A percentile compares a stretch with the other conserved stretches of the same genome.
These are phyloP conservation scores for Fusarium miscanthi DNA, from an alignment of 2,329 filamentous ascomycete species.

Conservation along the genomic window DNA sequence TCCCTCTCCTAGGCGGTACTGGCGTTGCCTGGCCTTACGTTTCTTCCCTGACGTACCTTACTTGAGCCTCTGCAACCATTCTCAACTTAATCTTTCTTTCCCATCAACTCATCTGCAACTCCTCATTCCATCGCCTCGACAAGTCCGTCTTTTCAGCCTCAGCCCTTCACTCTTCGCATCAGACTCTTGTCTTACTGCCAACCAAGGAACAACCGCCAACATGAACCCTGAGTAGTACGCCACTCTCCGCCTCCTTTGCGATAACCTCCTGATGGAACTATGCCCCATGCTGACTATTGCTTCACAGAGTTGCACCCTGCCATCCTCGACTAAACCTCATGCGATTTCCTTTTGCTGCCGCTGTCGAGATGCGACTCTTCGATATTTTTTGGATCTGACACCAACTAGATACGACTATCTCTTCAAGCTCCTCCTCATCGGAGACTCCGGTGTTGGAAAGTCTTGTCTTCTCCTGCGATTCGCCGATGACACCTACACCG, in stretches of 20 bases:
- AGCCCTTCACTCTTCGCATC: constrained; percentile 2
- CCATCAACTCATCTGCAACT: constrained; percentile 47
- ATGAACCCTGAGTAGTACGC: constrained; percentile 96
- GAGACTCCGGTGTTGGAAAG: constrained; percentile 99
- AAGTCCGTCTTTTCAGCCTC: constrained; percentile 8
- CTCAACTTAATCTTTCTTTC: constrained; percentile 43
- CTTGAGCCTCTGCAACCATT: constrained; percentile 44
- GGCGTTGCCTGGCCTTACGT: constrained; percentile 47
- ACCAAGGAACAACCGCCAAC: constrained; percentile 56
- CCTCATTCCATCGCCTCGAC: constrained; percentile 35
- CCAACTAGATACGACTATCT: constrained; percentile 96
- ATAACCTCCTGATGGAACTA: constrained; percentile 47
- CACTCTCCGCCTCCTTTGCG: constrained; percentile 46
- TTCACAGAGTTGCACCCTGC: constrained; percentile 44
- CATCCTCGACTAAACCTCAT: constrained; percentile 12
- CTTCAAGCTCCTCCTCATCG: constrained; percentile 99
- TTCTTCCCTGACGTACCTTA: constrained; percentile 54
- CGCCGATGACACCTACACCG: constrained; percentile 98
- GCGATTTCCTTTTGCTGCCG: neutral
- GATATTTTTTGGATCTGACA: constrained; percentile 42
- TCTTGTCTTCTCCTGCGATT: constrained; percentile 98
- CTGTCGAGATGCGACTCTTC: constrained; percentile 15
- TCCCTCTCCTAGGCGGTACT: constrained; percentile 34
- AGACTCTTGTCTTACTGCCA: constrained; percentile 22
- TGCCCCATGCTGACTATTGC: constrained; percentile 40